A percentile compares a stretch with the other conserved stretches of the same genome.
Evolutionary conservation across 495 filamentous ascomycete species (phyloP).

Genomic region (Penicillium samsonianum): DNA sequence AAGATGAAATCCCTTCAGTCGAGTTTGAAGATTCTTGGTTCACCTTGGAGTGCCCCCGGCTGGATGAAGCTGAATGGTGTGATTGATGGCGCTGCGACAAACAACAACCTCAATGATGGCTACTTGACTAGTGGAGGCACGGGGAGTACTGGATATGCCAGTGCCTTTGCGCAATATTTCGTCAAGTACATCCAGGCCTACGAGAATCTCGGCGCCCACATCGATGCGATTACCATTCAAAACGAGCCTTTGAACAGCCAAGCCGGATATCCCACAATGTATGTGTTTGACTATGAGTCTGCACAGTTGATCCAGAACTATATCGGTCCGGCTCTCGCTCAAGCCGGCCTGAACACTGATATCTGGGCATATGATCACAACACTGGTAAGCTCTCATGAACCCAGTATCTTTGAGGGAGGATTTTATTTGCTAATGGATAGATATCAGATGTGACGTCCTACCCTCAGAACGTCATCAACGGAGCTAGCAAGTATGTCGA

Average conservation of each 20-base stretch:
- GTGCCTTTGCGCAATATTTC: constrained; percentile 54
- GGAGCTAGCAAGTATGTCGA: constrained; percentile 44
- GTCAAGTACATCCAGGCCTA: constrained; percentile 58
- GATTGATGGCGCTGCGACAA: constrained; percentile 45
- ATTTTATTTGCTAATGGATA: not conserved
- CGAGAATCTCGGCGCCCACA: constrained; percentile 37
- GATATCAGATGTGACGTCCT: constrained; percentile 37
- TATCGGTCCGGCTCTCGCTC: constrained; percentile 48
- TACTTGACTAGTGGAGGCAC: constrained; percentile 27
- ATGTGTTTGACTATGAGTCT: constrained; percentile 51
- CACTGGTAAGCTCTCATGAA: constrained; percentile 39
- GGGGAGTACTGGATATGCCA: constrained; percentile 38
- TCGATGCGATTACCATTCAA: constrained; percentile 58
- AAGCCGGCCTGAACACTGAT: constrained; percentile 43
- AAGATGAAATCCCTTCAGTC: constrained; percentile 34
- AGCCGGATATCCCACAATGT: constrained; percentile 56
- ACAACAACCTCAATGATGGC: constrained; percentile 55
- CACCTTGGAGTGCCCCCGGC: constrained; percentile 55
- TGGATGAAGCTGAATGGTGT: constrained; percentile 61
- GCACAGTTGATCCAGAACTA: constrained; percentile 49
- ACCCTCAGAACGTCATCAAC: constrained; percentile 49
- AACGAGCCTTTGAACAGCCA: constrained; percentile 60
- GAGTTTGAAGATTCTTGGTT: constrained; percentile 50
- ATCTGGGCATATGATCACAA: constrained; percentile 62
- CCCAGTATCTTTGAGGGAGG: not conserved